phyloP scores from a whole-genome alignment of 106 monocot species.

The Allium sativum region DNA sequence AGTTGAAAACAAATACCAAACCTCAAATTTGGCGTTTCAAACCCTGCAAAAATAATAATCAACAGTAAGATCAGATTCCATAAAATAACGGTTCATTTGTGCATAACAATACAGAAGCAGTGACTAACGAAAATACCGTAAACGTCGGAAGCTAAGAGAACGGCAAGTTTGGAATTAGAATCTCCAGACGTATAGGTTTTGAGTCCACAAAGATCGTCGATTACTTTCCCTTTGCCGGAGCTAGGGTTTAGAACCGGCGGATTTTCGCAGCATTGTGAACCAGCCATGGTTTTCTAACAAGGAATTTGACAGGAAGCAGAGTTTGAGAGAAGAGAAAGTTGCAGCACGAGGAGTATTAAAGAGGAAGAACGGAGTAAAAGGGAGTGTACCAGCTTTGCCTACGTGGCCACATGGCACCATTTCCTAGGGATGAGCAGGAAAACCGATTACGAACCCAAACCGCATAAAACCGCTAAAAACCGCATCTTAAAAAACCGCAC shows the following conservation, averaged over 20 bases:
- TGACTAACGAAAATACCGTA: conserved; percentile 17
- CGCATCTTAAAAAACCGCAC: no score
- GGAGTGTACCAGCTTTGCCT: no score
- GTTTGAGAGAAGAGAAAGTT: no score
- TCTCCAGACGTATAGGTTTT: conserved; percentile 46
- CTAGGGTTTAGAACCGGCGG: conserved; percentile 13
- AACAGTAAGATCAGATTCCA: background rate
- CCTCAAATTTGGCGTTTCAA: conserved; percentile 65
- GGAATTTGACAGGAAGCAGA: no score
- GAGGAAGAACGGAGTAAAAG: no score
- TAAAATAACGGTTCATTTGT: background rate
- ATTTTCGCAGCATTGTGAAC: conserved; percentile 30
- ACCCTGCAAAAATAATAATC: conserved; percentile 18
- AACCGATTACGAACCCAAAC: no score
- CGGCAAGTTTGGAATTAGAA: conserved; percentile 26
- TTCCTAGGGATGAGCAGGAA: no score
- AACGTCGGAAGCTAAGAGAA: conserved; percentile 39
- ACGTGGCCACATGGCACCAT: no score
- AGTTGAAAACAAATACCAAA: background rate
- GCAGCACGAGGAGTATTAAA: no score
- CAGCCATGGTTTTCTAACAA: conserved; percentile 16
- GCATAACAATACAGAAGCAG: no score
- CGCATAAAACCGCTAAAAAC: no score
- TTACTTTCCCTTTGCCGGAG: conserved; percentile 21
- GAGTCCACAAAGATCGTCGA: conserved; percentile 44